These are phyloP conservation scores for Populus ilicifolia DNA, from an alignment of 345 rosid genomes.

Conservation along the genomic window DNA sequence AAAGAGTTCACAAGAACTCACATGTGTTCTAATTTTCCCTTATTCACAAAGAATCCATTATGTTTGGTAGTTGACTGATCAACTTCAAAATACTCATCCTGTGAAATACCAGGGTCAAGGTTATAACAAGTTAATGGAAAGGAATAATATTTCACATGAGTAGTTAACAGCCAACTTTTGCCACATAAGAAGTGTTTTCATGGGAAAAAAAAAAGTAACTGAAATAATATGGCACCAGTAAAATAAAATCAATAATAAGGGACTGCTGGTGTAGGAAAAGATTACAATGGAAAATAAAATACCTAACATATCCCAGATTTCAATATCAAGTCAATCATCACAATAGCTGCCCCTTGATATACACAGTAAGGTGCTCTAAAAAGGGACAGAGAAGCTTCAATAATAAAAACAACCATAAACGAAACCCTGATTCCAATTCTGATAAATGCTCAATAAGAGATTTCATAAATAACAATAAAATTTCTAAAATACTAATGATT, in stretches of 20 bases:
- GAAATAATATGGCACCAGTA: neutral
- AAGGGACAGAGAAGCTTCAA: neutral
- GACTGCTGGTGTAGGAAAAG: neutral
- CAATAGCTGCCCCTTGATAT: neutral
- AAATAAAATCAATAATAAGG: neutral
- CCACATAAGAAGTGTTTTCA: neutral
- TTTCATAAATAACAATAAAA: neutral
- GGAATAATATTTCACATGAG: neutral
- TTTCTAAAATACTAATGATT: neutral
- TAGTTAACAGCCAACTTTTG: neutral
- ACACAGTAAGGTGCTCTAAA: neutral
- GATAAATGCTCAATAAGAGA: too few relatives aligned
- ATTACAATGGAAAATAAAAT: neutral
- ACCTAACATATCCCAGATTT: neutral
- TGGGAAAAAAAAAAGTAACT: neutral
- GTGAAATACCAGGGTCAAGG: neutral
- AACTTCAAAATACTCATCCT: constrained; percentile 29
- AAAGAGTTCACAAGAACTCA: constrained; percentile 8
- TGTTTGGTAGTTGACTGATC: constrained; percentile 21
- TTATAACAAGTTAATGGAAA: neutral
- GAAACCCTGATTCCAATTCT: neutral
- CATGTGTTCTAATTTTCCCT: constrained; percentile 23
- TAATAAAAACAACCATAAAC: neutral
- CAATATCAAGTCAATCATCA: neutral
- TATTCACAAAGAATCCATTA: constrained; percentile 25